phyloP scores from a whole-genome alignment of 2,329 filamentous ascomycete species.

The Cladophialophora chaetospira region DNA sequence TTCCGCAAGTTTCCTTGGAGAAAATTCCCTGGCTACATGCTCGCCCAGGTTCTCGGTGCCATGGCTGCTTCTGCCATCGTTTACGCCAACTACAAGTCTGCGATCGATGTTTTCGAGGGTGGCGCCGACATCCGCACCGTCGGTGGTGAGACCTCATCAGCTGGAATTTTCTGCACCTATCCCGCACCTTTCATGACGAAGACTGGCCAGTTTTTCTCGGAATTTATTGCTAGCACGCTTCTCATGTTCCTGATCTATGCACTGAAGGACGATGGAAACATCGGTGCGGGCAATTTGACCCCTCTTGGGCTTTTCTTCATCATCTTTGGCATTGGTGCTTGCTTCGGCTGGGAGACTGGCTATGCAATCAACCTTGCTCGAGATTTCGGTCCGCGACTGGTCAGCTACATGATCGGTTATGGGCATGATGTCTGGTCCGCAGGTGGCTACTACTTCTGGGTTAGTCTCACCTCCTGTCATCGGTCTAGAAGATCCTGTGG shows the following conservation, averaged over 20 bases:
- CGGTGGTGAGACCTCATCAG: slow-evolving; percentile 60
- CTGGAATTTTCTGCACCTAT: slow-evolving; percentile 73
- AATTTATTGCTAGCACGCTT: slow-evolving; percentile 68
- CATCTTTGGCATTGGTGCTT: slow-evolving; percentile 71
- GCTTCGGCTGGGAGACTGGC: slow-evolving; percentile 75
- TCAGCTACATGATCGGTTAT: slow-evolving; percentile 69
- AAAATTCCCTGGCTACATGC: slow-evolving; percentile 67
- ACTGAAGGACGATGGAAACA: slow-evolving; percentile 53
- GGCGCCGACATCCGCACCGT: slow-evolving; percentile 62
- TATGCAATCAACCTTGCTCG: slow-evolving; percentile 74
- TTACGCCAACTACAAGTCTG: slow-evolving; percentile 65
- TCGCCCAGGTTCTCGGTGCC: slow-evolving; percentile 68
- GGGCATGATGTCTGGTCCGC: slow-evolving; percentile 67
- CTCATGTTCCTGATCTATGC: slow-evolving; percentile 74
- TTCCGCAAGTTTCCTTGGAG: slow-evolving; percentile 69
- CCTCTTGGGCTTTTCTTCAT: slow-evolving; percentile 70
- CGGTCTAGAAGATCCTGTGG: slow-evolving; percentile 1
- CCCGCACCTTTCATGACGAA: slow-evolving; percentile 63
- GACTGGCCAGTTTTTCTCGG: slow-evolving; percentile 69
- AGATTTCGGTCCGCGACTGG: slow-evolving; percentile 69
- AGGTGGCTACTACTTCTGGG: slow-evolving; percentile 73
- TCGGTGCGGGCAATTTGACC: slow-evolving; percentile 58
- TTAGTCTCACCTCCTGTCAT: slow-evolving; percentile 36
- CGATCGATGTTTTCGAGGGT: slow-evolving; percentile 67
- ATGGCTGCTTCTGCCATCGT: slow-evolving; percentile 64